Base-by-base conservation (phyloP, 805 yeast species). In the Metschnikowia drakensbergensis region DNA sequence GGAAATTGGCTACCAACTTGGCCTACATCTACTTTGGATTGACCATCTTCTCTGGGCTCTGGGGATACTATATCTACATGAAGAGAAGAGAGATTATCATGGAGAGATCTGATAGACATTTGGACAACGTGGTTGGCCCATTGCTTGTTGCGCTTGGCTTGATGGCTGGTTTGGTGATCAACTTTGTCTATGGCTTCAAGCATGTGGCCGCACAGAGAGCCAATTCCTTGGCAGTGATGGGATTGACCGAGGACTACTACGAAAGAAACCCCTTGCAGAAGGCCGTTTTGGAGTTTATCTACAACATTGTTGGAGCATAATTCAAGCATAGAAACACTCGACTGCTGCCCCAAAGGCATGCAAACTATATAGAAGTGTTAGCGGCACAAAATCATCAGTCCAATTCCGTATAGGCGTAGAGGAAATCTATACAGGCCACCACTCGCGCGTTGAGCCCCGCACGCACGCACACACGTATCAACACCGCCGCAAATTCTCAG, bases 71-170 rank as follows among this genome's bases (percentile, higher is more conserved):
- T 52, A 81, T 86, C 47, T 92, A 87, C 68, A 69, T 81, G 62
- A 76, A 73, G 55, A 80, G 99, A 63, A 72, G 91, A 55, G 75
- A 74, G 31, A 76, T 84, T 48, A 94, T 92, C 63, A 80, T 76
- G 64, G 83, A 82, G 64, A 82, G 98, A 66, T 85, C 90, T 27
- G 95, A 92, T 44, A 79, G 79, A 58, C 97, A 91, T 66, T 75
- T 92, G 58, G 98, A 92, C 69, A 91, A 88, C 41, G 84, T 95
- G 46, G 61, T 86, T 48, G 99, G 99, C 9, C 99, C 99, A 0
- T 62, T 94, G 45, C 72, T 91, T 11, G 77, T 94, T 37, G 88
- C 94, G 4, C 51, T 74, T 26, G 90, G 88, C 9, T 77, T 92
- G 50, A 66, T 86, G 6, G 58, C 78, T 40, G 85, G 92, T 3